These are phyloP conservation scores for Venturia oleaginea DNA, from an alignment of 2,329 filamentous ascomycete genomes.

Conservation along the genomic window DNA sequence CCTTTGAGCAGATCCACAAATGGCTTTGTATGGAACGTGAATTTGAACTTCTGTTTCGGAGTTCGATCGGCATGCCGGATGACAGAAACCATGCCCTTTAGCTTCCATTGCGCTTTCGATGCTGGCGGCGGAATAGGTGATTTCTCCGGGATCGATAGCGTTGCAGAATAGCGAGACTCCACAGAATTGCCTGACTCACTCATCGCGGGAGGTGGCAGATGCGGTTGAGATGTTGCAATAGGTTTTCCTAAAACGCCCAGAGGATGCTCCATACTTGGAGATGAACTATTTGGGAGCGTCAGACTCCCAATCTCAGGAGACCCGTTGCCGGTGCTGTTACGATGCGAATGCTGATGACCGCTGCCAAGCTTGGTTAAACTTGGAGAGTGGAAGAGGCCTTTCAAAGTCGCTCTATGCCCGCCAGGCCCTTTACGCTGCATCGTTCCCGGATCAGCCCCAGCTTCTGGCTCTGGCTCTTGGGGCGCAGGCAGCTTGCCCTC, in stretches of 20 bases:
- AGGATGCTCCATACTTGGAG: slow-evolving; percentile 33
- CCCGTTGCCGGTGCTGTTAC: slow-evolving; percentile 27
- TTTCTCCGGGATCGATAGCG: slow-evolving; percentile 14
- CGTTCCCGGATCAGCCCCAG: slow-evolving; percentile 11
- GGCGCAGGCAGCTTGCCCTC: slow-evolving; percentile 31
- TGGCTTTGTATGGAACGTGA: slow-evolving; percentile 93
- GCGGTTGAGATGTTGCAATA: slow-evolving; percentile 24
- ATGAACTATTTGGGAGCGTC: slow-evolving; percentile 34
- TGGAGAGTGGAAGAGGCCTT: slow-evolving; percentile 54
- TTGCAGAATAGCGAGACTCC: slow-evolving; percentile 13
- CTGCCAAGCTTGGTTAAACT: slow-evolving; percentile 50
- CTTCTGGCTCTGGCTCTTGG: slow-evolving; percentile 22
- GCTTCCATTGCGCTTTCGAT: slow-evolving; percentile 91
- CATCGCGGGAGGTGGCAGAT: slow-evolving; percentile 15
- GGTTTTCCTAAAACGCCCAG: not conserved
- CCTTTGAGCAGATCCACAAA: slow-evolving; percentile 93
- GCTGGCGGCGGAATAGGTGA: slow-evolving; percentile 37
- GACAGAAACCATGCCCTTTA: slow-evolving; percentile 95
- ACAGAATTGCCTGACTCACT: not conserved
- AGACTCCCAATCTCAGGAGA: slow-evolving; percentile 38
- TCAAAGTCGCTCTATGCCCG: slow-evolving; percentile 33
- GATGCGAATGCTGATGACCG: slow-evolving; percentile 31
- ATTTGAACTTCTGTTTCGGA: slow-evolving; percentile 99
- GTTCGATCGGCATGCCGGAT: slow-evolving; percentile 95
- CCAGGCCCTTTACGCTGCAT: slow-evolving; percentile 32